These are phyloP conservation scores for Lachancea mirantina DNA, from an alignment of 805 yeast species.

Conservation along the genomic window DNA sequence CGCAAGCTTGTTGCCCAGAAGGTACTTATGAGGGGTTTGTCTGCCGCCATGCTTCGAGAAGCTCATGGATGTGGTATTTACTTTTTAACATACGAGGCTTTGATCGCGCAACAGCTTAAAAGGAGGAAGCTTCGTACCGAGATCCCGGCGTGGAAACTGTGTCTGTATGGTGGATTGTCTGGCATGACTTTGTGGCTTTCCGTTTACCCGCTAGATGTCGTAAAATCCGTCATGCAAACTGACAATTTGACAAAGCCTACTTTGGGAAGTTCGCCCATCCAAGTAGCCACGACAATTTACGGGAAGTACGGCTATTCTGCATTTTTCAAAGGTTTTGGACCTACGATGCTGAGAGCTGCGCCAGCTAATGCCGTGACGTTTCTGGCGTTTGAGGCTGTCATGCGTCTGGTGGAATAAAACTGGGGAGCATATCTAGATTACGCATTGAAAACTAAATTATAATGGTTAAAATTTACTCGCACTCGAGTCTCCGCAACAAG, in stretches of 20 bases:
- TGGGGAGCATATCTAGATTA: too few species aligned
- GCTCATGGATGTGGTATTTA: constrained; percentile 83
- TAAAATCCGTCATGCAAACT: constrained; percentile 79
- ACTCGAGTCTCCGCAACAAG: constrained; percentile 73
- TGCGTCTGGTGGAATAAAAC: constrained; percentile 55
- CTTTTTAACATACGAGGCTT: constrained; percentile 84
- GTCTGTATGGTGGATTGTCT: constrained; percentile 82
- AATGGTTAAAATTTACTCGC: constrained; percentile 24
- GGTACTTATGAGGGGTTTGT: constrained; percentile 72
- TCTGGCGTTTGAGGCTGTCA: constrained; percentile 84
- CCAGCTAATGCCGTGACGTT: constrained; percentile 98
- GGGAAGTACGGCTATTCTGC: constrained; percentile 60
- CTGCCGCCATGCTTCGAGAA: constrained; percentile 80
- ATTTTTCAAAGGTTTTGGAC: constrained; percentile 83
- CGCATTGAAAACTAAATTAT: background rate
- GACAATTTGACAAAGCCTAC: constrained; percentile 40
- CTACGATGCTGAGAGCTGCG: constrained; percentile 92
- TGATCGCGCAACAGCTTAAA: constrained; percentile 49
- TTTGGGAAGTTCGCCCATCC: constrained; percentile 46
- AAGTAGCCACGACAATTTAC: constrained; percentile 49
- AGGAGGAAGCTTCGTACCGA: constrained; percentile 49
- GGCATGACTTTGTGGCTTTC: constrained; percentile 85
- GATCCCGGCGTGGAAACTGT: constrained; percentile 80
- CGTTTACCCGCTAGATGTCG: constrained; percentile 81
- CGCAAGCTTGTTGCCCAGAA: constrained; percentile 45